phyloP scores from a whole-genome alignment of 176 grass and related monocot genomes.

The Cymbopogon citratus region DNA sequence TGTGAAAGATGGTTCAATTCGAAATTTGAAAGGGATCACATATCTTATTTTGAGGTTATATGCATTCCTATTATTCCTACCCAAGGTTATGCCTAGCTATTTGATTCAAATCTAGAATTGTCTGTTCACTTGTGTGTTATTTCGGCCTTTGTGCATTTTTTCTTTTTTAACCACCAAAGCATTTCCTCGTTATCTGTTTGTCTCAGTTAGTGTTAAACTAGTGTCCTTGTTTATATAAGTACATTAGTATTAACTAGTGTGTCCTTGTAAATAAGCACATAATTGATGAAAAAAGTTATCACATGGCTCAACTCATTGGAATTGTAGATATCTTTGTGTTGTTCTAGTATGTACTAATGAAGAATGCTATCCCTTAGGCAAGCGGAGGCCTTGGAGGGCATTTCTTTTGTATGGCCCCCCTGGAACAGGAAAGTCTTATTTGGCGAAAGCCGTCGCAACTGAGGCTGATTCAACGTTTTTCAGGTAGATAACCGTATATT shows the following conservation, averaged over 20 bases:
- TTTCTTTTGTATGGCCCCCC: conserved; percentile 97
- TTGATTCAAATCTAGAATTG: background rate
- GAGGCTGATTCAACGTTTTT: conserved; percentile 99
- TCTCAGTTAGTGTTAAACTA: background rate
- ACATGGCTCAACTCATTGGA: background rate
- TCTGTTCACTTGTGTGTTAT: background rate
- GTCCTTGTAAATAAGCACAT: background rate
- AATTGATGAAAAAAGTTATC: background rate
- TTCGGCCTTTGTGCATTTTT: background rate
- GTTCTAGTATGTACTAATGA: conserved; percentile 12
- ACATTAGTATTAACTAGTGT: background rate
- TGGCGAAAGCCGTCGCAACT: conserved; percentile 95
- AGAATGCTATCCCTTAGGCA: conserved; percentile 41
- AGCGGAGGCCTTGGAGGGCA: conserved; percentile 94
- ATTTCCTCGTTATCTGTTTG: background rate
- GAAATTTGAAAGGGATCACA: background rate
- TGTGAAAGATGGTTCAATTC: background rate
- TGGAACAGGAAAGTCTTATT: conserved; percentile 99
- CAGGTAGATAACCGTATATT: conserved; percentile 47
- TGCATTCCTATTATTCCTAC: background rate
- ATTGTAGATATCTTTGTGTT: background rate
- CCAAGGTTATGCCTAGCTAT: background rate
- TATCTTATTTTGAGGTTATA: background rate
- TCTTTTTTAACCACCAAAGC: background rate
- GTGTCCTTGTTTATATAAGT: background rate